Evolutionary conservation across 371 early-diverging fungal genomes (phyloP).

Genomic region (Globomyces sp.): DNA sequence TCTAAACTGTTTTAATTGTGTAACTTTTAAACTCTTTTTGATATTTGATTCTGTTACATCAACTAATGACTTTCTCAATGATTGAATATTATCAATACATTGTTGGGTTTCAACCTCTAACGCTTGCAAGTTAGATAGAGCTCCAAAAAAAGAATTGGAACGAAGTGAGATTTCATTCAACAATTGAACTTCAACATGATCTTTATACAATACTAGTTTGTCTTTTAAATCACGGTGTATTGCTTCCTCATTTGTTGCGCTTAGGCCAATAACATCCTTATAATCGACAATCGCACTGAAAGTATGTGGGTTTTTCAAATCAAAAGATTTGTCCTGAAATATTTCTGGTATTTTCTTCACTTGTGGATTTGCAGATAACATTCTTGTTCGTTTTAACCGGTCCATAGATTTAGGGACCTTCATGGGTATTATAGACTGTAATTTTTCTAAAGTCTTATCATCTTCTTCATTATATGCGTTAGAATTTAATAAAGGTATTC

Average conservation of each 20-base stretch:
- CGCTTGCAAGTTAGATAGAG: conserved; percentile 84
- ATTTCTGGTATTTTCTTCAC: conserved; percentile 71
- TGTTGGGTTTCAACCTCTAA: conserved; percentile 83
- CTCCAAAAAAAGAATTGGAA: conserved; percentile 89
- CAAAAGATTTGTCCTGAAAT: conserved; percentile 81
- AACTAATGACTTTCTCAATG: conserved; percentile 64
- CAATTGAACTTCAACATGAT: conserved; percentile 89
- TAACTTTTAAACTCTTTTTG: conserved; percentile 75
- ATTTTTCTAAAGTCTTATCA: conserved; percentile 18
- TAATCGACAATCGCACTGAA: conserved; percentile 80
- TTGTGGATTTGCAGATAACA: conserved; percentile 36
- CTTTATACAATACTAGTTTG: conserved; percentile 82
- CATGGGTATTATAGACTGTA: neutral
- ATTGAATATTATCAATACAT: conserved; percentile 80
- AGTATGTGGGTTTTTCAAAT: conserved; percentile 80
- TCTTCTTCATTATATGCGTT: conserved; percentile 26
- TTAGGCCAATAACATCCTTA: conserved; percentile 31
- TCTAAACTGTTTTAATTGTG: conserved; percentile 70
- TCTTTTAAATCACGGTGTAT: conserved; percentile 78
- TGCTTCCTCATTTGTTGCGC: conserved; percentile 33
- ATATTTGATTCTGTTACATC: conserved; percentile 65
- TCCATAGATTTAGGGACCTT: conserved; percentile 15
- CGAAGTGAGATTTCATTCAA: conserved; percentile 86
- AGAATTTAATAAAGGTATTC: conserved; percentile 40
- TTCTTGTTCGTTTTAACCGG: conserved; percentile 20